Evolutionary conservation across 805 yeast genomes (phyloP), one percentile per base, ranked within the genome.

Genomic region (Zygotorulaspora florentina): DNA sequence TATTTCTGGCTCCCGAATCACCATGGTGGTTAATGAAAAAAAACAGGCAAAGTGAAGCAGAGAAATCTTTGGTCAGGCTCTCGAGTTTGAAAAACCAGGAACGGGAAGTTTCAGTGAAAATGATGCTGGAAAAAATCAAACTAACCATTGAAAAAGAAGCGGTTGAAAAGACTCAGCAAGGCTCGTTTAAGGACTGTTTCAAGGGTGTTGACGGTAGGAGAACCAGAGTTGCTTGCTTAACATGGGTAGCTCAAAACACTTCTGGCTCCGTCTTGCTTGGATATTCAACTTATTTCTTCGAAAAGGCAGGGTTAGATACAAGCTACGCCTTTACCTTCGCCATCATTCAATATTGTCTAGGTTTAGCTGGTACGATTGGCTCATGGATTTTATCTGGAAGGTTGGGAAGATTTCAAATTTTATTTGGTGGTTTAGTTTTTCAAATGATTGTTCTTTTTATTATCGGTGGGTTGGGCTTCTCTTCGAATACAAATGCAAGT

Each of bases 11-110:
- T 36, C 83, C 83, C 9, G 83, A 79, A 45, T 74, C 80, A 8
- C 84, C 84, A 25, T 74, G 77, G 73, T 79, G 79, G 77, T 61
- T 77, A 37, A 71, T 73, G 3, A 69, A 72, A 45, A 67, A 68
- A 49, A 74, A 72, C 2, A 61, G 62, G 39, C 41, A 56, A 15
- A 66, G 63, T 0, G 73, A 73, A 8, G 84, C 85, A 10, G 68
- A 66, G 57, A 35, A 59, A 42, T 60, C 75, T 8, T 44, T 74
- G 35, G 51, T 45, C 39, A 65, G 73, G 51, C 68, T 73, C 26
- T 52, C 69, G 31, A 58, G 70, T 17, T 66, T 58, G 23, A 59
- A 64, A 44, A 57, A 56, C n/a, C 23, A 29, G 8, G 52, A 64
- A 40, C 48, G 66, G 46, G 70, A 71, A 13, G 59, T 65, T 48